Percentiles rank a stretch among this genome's conserved stretches.
These are phyloP conservation scores for Circinella umbellata DNA, from an alignment of 371 early-diverging fungal genomes.

Conservation along the genomic window DNA sequence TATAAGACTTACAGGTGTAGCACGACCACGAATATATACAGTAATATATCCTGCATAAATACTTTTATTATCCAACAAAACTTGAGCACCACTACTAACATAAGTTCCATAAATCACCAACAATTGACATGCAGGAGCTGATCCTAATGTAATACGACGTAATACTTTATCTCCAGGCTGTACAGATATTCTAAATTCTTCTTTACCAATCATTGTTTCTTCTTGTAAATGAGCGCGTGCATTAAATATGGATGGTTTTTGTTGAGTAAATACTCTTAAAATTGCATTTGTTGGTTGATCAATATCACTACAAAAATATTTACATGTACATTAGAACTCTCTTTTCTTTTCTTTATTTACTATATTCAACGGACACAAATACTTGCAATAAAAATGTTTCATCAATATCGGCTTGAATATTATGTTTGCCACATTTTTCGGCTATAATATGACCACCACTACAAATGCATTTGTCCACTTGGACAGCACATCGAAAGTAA, in stretches of 20 bases:
- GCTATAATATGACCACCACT: constrained; percentile 29
- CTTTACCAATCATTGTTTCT: constrained; percentile 32
- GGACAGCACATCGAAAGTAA: constrained; percentile 34
- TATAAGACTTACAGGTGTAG: constrained; percentile 39
- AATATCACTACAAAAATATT: constrained; percentile 33
- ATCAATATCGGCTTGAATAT: constrained; percentile 42
- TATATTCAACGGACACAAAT: too few relatives aligned
- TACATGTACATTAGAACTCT: too few relatives aligned
- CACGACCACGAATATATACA: constrained; percentile 43
- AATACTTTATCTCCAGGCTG: constrained; percentile 38
- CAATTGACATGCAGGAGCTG: constrained; percentile 33
- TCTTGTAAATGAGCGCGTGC: constrained; percentile 9
- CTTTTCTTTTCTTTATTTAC: too few relatives aligned
- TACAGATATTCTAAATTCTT: constrained; percentile 32
- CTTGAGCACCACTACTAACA: constrained; percentile 37
- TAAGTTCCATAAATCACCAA: constrained; percentile 41
- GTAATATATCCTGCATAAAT: constrained; percentile 46
- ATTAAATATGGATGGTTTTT: constrained; percentile 25
- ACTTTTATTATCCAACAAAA: constrained; percentile 31
- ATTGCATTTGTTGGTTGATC: constrained; percentile 25
- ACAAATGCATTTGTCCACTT: constrained; percentile 35
- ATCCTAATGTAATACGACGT: constrained; percentile 32
- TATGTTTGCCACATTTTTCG: constrained; percentile 46
- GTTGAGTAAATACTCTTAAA: constrained; percentile 34
- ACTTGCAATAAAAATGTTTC: constrained; percentile 48